Base-by-base conservation (phyloP, 345 rosid genomes). In the Passiflora organensis region DNA sequence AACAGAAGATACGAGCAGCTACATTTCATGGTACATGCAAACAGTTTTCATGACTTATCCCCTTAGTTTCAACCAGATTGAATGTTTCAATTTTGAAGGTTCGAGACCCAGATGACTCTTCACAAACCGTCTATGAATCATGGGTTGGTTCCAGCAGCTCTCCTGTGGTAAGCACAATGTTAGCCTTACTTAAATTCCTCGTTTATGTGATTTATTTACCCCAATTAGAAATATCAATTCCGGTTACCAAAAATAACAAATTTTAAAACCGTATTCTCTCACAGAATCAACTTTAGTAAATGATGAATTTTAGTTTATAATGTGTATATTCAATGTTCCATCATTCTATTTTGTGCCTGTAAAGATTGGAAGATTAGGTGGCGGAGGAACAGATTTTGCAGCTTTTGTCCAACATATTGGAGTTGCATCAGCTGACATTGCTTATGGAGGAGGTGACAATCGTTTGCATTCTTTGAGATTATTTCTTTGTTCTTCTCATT, bases 391-490 rank as follows among this genome's bases (percentile, higher is more conserved):
- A 12, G 97, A 89, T 62, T 81, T 77, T 53, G 83, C 86, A 52
- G 72, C 95, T 58, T 86, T 89, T 63, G 82, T 89, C 41, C 95
- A 89, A 60, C 93, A 89, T 68, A 64, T 80, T 19, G 93, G 97
- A 16, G 65, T 86, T 69, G 81, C 95, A 51, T 78, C 84, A 20
- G 65, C 65, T n/a, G 87, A 84, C 69, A 43, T 86, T 60, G 61
- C 4, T 37, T 86, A 72, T 13, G 95, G 84, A 50, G 45, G 18
- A 70, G 90, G 97, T 89, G 79, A 65, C 10, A 49, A 43, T 52
- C 11, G 51, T 23, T 34, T 42, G 0, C 64, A 20, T 42, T 47
- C n/a, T 48, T 4, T 13, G 28, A 2, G 15, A 19, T 43, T 20
- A n/a, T n/a, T n/a, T n/a, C 12, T 6, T 51, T 13, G 2, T 32